Evolutionary conservation across 176 grass and related monocot species (phyloP), one percentile per base, ranked within the genome.

Genomic region (Urochloa ruziziensis): DNA sequence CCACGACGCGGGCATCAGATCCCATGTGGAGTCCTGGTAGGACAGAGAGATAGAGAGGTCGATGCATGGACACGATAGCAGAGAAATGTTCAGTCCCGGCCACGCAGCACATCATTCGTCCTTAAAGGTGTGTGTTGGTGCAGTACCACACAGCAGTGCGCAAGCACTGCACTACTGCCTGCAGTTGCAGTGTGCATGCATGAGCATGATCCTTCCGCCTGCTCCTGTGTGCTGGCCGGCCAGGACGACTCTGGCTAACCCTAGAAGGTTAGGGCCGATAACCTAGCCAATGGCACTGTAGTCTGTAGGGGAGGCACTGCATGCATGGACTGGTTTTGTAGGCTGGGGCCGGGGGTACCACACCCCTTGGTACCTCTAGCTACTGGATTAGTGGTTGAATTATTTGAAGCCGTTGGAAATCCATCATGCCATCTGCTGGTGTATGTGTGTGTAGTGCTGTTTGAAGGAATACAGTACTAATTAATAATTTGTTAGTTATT

Each of bases 281-380:
- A 60, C 80, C 36, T 24, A 82, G 67, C 34, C 52, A 60, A 70
- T 82, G 67, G 6, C 35, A 33, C 53, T 33, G 80, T 46, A 71
- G 65, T 25, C 27, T 35, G 80, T 33, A 70, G 65, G 39, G 27
- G 51, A 16, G 51, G 37, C 39, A 44, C 35, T 7, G 30, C 17
- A 21, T 68, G 34, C 35, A 23, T 67, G 35, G 12, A n/a, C 34
- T 12, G 39, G 39, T 40, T 40, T 40, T 40, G 39, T 40, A n/a
- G n/a, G n/a, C n/a, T n/a, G n/a, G n/a, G n/a, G n/a, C n/a, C n/a
- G n/a, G n/a, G n/a, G n/a, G n/a, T n/a, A n/a, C n/a, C n/a, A 10
- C 4, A 24, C 35, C 10, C 13, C 21, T 68, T 11, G 42, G 36
- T n/a, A n/a, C n/a, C 36, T 47, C 49, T 52, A 48, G 25, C 42